Conservation (phyloP, 225 moss, liverwort and hornwort genomes). For the Straminergon stramineum region DNA sequence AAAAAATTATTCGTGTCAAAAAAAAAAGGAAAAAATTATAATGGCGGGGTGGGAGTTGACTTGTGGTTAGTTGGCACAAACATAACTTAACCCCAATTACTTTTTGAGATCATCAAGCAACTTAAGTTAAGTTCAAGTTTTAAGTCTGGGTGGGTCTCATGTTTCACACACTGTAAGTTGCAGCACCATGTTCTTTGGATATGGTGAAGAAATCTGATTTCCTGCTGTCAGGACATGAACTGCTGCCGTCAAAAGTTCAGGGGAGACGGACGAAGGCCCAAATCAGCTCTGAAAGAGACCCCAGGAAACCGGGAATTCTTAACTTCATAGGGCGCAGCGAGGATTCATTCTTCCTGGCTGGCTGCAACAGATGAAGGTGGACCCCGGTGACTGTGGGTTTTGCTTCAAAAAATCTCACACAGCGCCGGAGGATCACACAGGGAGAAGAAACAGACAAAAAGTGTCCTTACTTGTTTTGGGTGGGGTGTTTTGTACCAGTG, state of each 20-base stretch:
- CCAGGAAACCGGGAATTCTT: not conserved
- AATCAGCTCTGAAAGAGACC: not conserved
- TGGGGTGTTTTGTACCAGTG: not conserved
- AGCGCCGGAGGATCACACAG: not conserved
- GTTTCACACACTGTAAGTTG: not conserved
- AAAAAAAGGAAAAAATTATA: not conserved
- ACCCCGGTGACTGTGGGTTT: not conserved
- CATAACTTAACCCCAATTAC: not conserved
- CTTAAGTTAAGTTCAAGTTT: too few relatives aligned
- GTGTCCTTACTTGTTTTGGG: not conserved
- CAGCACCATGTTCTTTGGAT: not conserved
- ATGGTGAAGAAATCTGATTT: not conserved
- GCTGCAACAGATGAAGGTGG: not conserved
- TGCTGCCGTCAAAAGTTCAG: not conserved
- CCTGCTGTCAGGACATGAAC: not conserved
- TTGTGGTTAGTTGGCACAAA: not conserved
- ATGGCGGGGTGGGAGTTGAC: not conserved
- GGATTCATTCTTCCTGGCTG: not conserved
- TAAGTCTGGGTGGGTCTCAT: not conserved
- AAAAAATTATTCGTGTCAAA: not conserved
- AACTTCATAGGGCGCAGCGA: not conserved
- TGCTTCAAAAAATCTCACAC: not conserved
- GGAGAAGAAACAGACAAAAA: not conserved
- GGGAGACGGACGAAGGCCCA: not conserved
- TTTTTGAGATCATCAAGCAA: too few relatives aligned